phyloP scores from a whole-genome alignment of 306 rosid genomes.

The Argentina anserina region DNA sequence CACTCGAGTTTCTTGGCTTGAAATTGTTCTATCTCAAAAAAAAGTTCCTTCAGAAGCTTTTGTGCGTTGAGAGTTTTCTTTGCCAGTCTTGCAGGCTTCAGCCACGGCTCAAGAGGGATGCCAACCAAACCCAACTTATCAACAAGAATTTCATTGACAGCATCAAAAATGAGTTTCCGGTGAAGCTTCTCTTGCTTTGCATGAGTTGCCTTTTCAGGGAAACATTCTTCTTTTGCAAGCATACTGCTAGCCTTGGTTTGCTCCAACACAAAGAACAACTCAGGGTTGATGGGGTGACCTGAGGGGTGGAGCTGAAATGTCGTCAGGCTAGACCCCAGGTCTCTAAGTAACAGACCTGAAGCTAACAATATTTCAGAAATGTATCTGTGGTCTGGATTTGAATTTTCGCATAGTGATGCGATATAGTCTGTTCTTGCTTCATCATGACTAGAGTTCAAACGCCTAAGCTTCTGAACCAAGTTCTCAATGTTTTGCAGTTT shows the following conservation, averaged over 20 bases:
- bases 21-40: slow-evolving; percentile 59
- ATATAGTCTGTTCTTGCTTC: slow-evolving; percentile 74
- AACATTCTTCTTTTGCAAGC: slow-evolving; percentile 47
- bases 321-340: slow-evolving; percentile 58
- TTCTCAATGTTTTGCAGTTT: slow-evolving; percentile 68
- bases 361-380: slow-evolving; percentile 77
- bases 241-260: slow-evolving; percentile 74
- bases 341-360: slow-evolving; percentile 76
- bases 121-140: slow-evolving; percentile 40
- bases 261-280: slow-evolving; percentile 79
- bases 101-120: slow-evolving; percentile 49
- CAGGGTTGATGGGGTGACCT: slow-evolving; percentile 79
- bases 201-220: slow-evolving; percentile 30
- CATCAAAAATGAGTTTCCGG: slow-evolving; percentile 75
- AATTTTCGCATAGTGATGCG: slow-evolving; percentile 71
- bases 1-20: slow-evolving; percentile 48
- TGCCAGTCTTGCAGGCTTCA: slow-evolving; percentile 48
- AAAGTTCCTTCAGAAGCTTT: slow-evolving; percentile 77
- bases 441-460: slow-evolving; percentile 66
- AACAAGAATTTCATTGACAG: slow-evolving; percentile 72
- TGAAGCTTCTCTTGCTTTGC: slow-evolving; percentile 48
- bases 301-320: slow-evolving; percentile 77
- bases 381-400: slow-evolving; percentile 82
- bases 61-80: slow-evolving; percentile 63
- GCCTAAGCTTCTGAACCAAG: slow-evolving; percentile 77